Percentiles rank a stretch among this genome's conserved stretches.
Evolutionary conservation across 2,329 filamentous ascomycete species (phyloP).

Genomic region (Magnaporthiopsis incrustans): DNA sequence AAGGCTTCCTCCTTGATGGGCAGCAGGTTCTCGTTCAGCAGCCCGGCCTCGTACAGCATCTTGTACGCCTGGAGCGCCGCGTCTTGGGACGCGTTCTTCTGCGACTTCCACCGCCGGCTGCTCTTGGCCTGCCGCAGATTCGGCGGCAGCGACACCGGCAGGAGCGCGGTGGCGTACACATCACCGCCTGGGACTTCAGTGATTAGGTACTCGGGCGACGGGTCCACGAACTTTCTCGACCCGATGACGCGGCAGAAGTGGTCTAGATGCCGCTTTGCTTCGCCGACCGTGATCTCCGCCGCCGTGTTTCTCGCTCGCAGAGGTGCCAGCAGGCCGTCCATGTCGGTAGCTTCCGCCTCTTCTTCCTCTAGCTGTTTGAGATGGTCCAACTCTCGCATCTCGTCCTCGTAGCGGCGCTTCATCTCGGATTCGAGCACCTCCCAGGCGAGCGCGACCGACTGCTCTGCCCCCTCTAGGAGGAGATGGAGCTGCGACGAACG

Average conservation of each 20-base stretch:
- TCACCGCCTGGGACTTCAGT: conserved; percentile 23
- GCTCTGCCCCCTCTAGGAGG: conserved; percentile 25
- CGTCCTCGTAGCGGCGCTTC: conserved; percentile 60
- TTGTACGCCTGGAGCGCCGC: conserved; percentile 76
- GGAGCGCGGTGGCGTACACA: conserved; percentile 52
- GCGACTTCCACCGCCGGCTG: conserved; percentile 54
- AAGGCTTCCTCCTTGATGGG: conserved; percentile 41
- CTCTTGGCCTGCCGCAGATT: conserved; percentile 48
- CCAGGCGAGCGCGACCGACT: conserved; percentile 43
- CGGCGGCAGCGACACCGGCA: conserved; percentile 64
- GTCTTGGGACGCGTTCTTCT: conserved; percentile 68
- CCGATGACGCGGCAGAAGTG: conserved; percentile 69
- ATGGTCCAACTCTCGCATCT: conserved; percentile 42
- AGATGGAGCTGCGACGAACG: conserved; percentile 41
- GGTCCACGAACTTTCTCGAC: conserved; percentile 51
- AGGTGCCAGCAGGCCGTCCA: conserved; percentile 14
- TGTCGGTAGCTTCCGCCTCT: conserved; percentile 13
- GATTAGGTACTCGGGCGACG: conserved; percentile 59
- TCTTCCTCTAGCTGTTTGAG: conserved; percentile 40
- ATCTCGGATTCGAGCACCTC: conserved; percentile 62
- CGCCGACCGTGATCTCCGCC: conserved; percentile 63
- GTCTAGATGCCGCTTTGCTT: conserved; percentile 66
- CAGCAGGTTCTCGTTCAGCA: conserved; percentile 72
- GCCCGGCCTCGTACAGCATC: conserved; percentile 57
- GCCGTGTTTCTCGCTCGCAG: conserved; percentile 30